Base-by-base conservation (phyloP, 495 filamentous ascomycete genomes). In the Usnea hakonensis region DNA sequence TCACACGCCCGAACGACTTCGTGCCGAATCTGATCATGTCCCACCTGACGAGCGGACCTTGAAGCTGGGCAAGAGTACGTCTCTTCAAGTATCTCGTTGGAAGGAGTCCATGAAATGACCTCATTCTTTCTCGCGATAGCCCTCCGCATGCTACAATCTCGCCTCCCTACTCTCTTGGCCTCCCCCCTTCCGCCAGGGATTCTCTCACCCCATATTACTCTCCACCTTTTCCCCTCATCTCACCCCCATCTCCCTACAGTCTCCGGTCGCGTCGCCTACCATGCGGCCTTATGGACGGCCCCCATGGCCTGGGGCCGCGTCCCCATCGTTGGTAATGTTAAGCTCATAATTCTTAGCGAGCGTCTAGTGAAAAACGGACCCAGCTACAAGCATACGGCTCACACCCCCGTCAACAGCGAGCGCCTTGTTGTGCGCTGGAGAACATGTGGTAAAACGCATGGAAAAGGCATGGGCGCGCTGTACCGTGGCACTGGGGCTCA, bases 241-340 rank as follows among this genome's bases (percentile, higher is more conserved):
- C 95, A 98, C 69, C 95, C 91, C 3, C 89, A 97, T 71, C 89
- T 98, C 16, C 94, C 94, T 54, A 88, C 85, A 11, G 95, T 97
- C 55, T 87, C 89, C 8, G 94, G 94, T 48, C 84, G 90, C 36
- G 88, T 96, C 17, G 85, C 90, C 36, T 98, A 98, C 72, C 87
- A 87, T 46, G 92, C 94, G 23, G 94, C 94, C 2, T 78, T 98
- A 19, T 97, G 92, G 92, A 96, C 94, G 3, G 87, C 91, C 1
- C 94, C 94, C 0, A 84, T 98, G 30, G 95, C 92, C 21, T 98
- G 94, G 94, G 92, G 95, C 67, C 85, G 88, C 41, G 79, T 98
- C 0, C 94, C 94, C 13, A 79, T 96, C 0, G 80, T 97, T 30
- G 91, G 92, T 40, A 95, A 95, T 69, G 89, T 95, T 6, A 85